Percentiles rank a stretch among this genome's conserved stretches.
These are phyloP conservation scores for Ilyonectria robusta DNA, from an alignment of 2,329 filamentous ascomycete genomes.

Conservation along the genomic window DNA sequence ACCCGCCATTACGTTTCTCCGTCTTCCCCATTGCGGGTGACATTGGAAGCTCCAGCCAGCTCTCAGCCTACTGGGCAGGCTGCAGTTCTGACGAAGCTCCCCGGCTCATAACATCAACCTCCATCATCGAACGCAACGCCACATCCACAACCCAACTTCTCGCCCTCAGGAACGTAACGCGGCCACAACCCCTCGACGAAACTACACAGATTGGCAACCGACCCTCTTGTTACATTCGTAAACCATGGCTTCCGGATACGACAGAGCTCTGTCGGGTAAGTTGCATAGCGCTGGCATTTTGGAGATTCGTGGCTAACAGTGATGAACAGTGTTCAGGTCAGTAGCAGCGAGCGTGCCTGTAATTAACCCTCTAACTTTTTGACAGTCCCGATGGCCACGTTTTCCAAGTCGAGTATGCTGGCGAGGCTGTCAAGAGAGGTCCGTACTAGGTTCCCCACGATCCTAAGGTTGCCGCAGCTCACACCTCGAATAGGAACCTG, in stretches of 20 bases:
- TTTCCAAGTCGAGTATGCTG: constrained; percentile 99
- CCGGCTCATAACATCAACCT: constrained; percentile 44
- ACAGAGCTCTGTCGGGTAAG: constrained; percentile 98
- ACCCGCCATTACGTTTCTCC: constrained; percentile 51
- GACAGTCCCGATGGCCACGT: constrained; percentile 97
- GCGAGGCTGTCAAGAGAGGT: constrained; percentile 99
- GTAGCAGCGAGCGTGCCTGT: constrained; percentile 44
- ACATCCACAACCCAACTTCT: constrained; percentile 33
- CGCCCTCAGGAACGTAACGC: constrained; percentile 24
- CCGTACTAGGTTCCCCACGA: constrained; percentile 45
- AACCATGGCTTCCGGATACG: constrained; percentile 92
- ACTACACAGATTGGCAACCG: constrained; percentile 15
- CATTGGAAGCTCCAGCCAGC: constrained; percentile 48
- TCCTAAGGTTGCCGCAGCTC: constrained; percentile 29
- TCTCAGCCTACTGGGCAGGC: constrained; percentile 52
- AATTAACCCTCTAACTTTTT: constrained; percentile 58
- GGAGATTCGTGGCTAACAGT: constrained; percentile 61
- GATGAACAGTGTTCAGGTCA: constrained; percentile 84
- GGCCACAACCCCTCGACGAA: constrained; percentile 3
- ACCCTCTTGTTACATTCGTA: constrained; percentile 22
- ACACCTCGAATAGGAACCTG: constrained; percentile 80
- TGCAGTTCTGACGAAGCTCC: constrained; percentile 59
- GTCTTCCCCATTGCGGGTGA: constrained; percentile 31
- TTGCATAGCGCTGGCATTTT: constrained; percentile 44
- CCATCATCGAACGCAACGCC: constrained; percentile 36